A percentile compares a stretch with the other conserved stretches of the same genome.
Conservation (phyloP, 352 stramenopile species). For the Pythium aquatile region DNA sequence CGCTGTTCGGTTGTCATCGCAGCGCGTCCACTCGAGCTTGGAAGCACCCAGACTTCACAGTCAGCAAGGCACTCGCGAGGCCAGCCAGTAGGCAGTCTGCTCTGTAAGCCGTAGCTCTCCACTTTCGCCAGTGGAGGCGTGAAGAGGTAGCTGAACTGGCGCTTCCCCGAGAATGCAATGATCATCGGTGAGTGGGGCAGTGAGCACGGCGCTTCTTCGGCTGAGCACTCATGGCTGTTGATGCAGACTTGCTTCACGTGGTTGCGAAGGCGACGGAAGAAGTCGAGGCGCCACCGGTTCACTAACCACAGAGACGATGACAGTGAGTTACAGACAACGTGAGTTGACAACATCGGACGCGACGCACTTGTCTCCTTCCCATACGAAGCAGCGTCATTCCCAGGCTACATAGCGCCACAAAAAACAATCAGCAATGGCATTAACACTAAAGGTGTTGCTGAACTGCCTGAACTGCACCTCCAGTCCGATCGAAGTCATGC, state of each 20-base stretch:
- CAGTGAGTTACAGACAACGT: not conserved
- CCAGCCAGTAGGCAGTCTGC: slow-evolving; percentile 61
- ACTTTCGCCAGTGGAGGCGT: slow-evolving; percentile 65
- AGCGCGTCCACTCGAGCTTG: slow-evolving; percentile 78
- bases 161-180: slow-evolving; percentile 85
- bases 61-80: slow-evolving; percentile 51
- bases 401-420: slow-evolving; percentile 39
- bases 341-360: not conserved
- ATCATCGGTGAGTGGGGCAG: slow-evolving; percentile 58
- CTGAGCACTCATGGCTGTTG: slow-evolving; percentile 27
- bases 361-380: slow-evolving; percentile 61
- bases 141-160: slow-evolving; percentile 85
- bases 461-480: slow-evolving; percentile 39
- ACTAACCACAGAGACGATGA: slow-evolving; percentile 2
- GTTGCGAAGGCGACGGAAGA: slow-evolving; percentile 42
- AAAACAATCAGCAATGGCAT: no score
- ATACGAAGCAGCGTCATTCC: slow-evolving; percentile 84
- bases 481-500: slow-evolving; percentile 81
- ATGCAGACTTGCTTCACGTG: slow-evolving; percentile 58
- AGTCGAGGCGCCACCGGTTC: slow-evolving; percentile 23
- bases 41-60: slow-evolving; percentile 82
- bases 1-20: slow-evolving; percentile 78
- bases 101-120: slow-evolving; percentile 58
- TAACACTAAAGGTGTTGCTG: no score
- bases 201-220: slow-evolving; percentile 25